These are phyloP conservation scores for Glomus cerebriforme DNA, from an alignment of 192 early-diverging fungal species.

Conservation along the genomic window DNA sequence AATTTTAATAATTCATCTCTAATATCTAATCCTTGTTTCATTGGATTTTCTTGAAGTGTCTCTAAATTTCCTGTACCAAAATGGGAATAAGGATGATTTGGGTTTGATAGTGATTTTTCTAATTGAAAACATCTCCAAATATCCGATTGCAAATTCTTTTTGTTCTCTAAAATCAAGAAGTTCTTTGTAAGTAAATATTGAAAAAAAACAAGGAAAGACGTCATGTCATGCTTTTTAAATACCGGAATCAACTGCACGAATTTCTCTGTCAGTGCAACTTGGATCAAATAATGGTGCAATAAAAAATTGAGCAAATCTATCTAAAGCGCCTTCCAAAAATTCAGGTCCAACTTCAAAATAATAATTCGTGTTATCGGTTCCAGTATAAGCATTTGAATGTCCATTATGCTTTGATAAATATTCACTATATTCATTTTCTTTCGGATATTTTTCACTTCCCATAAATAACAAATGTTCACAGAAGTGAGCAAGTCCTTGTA, in stretches of 20 bases:
- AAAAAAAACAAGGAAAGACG: not conserved
- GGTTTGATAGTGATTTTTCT: conserved; percentile 69
- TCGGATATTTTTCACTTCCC: conserved; percentile 70
- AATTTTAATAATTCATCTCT: conserved; percentile 79
- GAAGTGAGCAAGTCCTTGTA: conserved; percentile 70
- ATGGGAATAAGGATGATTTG: conserved; percentile 74
- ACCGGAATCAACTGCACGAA: conserved; percentile 86
- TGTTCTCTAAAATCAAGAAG: conserved; percentile 62
- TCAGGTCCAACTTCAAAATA: conserved; percentile 58
- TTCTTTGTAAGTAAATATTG: not conserved
- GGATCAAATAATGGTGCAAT: conserved; percentile 81
- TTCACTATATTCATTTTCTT: conserved; percentile 60
- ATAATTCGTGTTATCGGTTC: conserved; percentile 50
- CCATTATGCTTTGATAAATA: conserved; percentile 55
- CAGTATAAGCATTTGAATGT: conserved; percentile 53
- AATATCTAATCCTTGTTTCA: conserved; percentile 68
- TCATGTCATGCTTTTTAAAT: too few species aligned
- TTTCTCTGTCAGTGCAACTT: conserved; percentile 85
- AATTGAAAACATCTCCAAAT: conserved; percentile 80
- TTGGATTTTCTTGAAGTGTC: conserved; percentile 69
- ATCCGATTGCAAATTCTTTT: conserved; percentile 87
- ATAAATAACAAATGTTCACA: conserved; percentile 71
- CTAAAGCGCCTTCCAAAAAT: conserved; percentile 52
- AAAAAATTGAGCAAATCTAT: conserved; percentile 83
- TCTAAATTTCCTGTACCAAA: conserved; percentile 88